Evolutionary conservation across 1,284 basidiomycete species (phyloP), one percentile per base, ranked within the genome.

Genomic region (Austroboletus novae-zelandiae): DNA sequence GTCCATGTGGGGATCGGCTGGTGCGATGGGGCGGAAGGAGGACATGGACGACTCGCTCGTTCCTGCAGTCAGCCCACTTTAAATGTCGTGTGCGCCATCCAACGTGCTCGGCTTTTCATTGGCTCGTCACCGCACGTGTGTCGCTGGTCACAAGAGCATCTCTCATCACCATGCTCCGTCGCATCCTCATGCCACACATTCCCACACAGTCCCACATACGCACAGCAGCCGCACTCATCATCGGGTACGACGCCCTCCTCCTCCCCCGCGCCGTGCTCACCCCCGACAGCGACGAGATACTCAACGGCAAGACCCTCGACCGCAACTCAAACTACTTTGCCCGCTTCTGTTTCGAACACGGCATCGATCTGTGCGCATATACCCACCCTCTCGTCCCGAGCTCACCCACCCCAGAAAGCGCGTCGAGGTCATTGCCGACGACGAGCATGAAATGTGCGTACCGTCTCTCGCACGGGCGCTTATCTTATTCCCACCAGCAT

Each of bases 351-450:
- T 96, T 96, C 66, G 87, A 93, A 61, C 80, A 91, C 39, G 93
- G 91, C 1, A 83, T 95, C 44, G 84, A 93, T 53, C 71, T 95
- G 88, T 91, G 72, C 69, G 86, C 71, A n/a, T 1, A 6, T 34
- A 1, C 35, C 1, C 13, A 9, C 20, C 34, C 3, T 7, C 10
- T 23, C 27, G 47, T 1, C 8, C 11, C 20, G 29, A 47, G 27
- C 44, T 49, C 23, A 32, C 37, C 23, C 30, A 14, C 8, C 5
- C 6, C 61, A 92, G 89, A 54, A 91, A 91, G 69, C 81, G 88
- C 35, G 84, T 97, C 62, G 93, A 98, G 62, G 93, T 98, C 45
- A 89, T 98, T 46, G 77, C 95, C 1, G 95, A 98, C 64, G 86
- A 94, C 48, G 89, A 94, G 64, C 82, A 83, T 10, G 88, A 94